phyloP scores from a whole-genome alignment of 2,329 filamentous ascomycete species.

The Chrysosporium queenslandicum region DNA sequence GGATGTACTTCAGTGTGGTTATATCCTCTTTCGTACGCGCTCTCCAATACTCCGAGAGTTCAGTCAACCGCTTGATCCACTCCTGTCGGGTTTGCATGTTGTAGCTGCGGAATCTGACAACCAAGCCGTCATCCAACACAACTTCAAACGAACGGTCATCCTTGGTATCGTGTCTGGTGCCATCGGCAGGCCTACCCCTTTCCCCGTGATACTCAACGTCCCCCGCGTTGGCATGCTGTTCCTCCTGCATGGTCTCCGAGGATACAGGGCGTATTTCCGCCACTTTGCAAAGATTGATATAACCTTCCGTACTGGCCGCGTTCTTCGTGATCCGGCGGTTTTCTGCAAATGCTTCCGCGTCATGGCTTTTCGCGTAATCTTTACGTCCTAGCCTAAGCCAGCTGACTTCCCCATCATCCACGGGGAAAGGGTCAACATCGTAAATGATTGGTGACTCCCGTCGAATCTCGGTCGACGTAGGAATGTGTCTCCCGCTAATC shows the following conservation, averaged over 20 bases:
- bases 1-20: constrained; percentile 46
- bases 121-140: constrained; percentile 50
- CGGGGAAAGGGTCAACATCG: constrained; percentile 51
- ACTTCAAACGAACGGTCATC: constrained; percentile 53
- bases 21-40: constrained; percentile 47
- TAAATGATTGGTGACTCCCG: constrained; percentile 52
- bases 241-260: constrained; percentile 43
- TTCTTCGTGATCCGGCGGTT: constrained; percentile 49
- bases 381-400: constrained; percentile 44
- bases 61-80: constrained; percentile 51
- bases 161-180: constrained; percentile 44
- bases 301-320: constrained; percentile 51
- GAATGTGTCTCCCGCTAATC: constrained; percentile 38
- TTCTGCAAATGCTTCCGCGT: constrained; percentile 52
- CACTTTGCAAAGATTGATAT: constrained; percentile 52
- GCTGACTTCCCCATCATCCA: constrained; percentile 44
- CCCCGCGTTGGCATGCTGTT: constrained; percentile 44
- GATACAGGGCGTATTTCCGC: constrained; percentile 47
- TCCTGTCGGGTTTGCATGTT: constrained; percentile 48
- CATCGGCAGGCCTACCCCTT: constrained; percentile 28
- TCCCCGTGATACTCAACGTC: constrained; percentile 49
- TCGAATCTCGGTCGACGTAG: constrained; percentile 45
- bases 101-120: constrained; percentile 52
- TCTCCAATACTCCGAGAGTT: constrained; percentile 54
- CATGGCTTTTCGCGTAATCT: constrained; percentile 41